These are phyloP conservation scores for Amylocystis lapponica DNA, from an alignment of 768 basidiomycete species.

Conservation along the genomic window DNA sequence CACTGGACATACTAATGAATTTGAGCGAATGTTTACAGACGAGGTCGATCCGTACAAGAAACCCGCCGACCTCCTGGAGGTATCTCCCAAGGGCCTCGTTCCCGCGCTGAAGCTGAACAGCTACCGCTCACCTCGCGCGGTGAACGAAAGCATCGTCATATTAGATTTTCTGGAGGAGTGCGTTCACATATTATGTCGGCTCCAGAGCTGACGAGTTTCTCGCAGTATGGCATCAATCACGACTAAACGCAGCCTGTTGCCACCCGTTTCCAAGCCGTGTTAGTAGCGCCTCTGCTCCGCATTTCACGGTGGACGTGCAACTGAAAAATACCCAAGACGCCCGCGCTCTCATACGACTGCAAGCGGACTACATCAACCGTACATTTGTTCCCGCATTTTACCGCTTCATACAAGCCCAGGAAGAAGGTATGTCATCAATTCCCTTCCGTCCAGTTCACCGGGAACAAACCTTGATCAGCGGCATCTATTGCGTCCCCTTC, in stretches of 20 bases:
- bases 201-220: not conserved
- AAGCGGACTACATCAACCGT: conserved; percentile 63
- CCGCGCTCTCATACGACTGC: conserved; percentile 59
- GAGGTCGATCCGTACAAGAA: conserved; percentile 85
- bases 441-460: not conserved
- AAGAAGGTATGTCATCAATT: conserved; percentile 25
- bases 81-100: conserved; percentile 80
- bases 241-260: conserved; percentile 48
- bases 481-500: not conserved
- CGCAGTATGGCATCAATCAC: conserved; percentile 44
- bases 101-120: conserved; percentile 57
- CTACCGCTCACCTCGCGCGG: conserved; percentile 48
- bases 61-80: conserved; percentile 68
- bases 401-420: conserved; percentile 69
- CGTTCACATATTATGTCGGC: not conserved
- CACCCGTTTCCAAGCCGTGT: conserved; percentile 57
- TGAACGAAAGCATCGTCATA: conserved; percentile 80
- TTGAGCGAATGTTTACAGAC: conserved; percentile 32
- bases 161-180: conserved; percentile 78
- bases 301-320: not conserved
- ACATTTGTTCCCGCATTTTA: conserved; percentile 66
- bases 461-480: not conserved
- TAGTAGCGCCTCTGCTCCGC: conserved; percentile 13
- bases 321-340: conserved; percentile 42
- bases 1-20: not conserved